phyloP scores from a whole-genome alignment of 2,329 filamentous ascomycete species.

The Colletotrichum falcatum region DNA sequence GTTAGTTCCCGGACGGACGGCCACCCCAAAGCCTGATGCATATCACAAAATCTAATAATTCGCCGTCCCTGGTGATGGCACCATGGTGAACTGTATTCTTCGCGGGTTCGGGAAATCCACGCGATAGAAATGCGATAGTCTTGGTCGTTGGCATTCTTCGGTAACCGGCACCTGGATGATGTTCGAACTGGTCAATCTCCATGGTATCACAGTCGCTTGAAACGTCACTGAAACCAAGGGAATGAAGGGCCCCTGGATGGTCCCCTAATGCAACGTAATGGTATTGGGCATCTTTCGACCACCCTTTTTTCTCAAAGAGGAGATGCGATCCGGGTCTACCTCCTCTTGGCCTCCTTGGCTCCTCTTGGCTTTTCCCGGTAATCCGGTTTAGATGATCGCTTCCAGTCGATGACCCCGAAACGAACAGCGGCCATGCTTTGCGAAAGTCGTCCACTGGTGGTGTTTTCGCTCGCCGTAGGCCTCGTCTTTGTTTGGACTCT shows the following conservation, averaged over 20 bases:
- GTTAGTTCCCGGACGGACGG: neutral
- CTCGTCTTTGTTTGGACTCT: slow-evolving; percentile 36
- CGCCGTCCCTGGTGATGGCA: neutral
- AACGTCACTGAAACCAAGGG: slow-evolving; percentile 27
- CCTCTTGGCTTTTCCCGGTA: slow-evolving; percentile 3
- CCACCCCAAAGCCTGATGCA: neutral
- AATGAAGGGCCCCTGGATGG: neutral
- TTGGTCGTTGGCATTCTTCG: too few species aligned
- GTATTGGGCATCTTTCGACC: neutral
- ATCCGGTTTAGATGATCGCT: neutral
- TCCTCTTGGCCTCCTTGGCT: neutral
- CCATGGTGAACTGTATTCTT: neutral
- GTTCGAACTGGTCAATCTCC: neutral
- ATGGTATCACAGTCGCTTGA: slow-evolving; percentile 4
- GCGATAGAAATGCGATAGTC: neutral
- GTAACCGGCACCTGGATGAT: neutral
- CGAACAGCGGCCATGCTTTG: slow-evolving; percentile 30
- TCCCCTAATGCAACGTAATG: neutral
- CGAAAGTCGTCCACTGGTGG: slow-evolving; percentile 29
- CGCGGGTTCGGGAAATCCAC: neutral
- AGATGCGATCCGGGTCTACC: neutral
- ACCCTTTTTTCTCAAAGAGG: neutral
- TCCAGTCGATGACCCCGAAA: neutral
- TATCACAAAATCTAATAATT: neutral
- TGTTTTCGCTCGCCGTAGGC: slow-evolving; percentile 13